Base-by-base conservation (phyloP, 1,284 basidiomycete species). In the Albatrellus sp. region DNA sequence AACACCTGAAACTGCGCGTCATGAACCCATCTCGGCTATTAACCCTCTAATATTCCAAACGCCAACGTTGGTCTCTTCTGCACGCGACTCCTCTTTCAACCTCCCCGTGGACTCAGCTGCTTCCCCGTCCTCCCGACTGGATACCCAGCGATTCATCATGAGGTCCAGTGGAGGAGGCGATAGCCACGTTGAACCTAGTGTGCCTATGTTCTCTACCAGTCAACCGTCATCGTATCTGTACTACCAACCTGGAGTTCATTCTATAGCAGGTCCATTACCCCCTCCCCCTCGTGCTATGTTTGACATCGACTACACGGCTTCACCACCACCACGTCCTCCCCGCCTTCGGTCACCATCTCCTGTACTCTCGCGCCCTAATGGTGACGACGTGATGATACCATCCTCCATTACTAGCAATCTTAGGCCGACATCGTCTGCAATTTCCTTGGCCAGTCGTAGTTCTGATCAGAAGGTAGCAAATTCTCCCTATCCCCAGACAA, bases 191-290 rank as follows among this genome's bases (percentile, higher is more conserved):
- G 24, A 7, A 7, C 7, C 24, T 7, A 24, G 24, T 24, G 24
- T 7, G 4, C 24, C 24, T 4, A 7, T 24, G 10, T 13, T 37
- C 9, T 29, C 37, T 30, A 37, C 46, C 16, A 6, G 33, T 1
- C 39, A 32, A 17, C 52, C 55, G 20, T 59, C 60, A 12, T 56
- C 70, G 3, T 81, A 74, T 58, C 59, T 78, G 43, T 62, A 70
- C 52, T 82, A 84, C 55, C 70, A 80, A 49, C 79, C 77, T 40
- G 80, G 78, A 42, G 54, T 79, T 5, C 77, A 85, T 60, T 67
- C 81, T 5, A 82, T 70, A 14, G 80, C 81, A 35, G 79, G 82
- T 1, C 80, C 83, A 36, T 66, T 82, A 50, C 81, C 82, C 34
- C 72, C 74, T 30, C 80, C 80, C 20, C 78, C 80, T 5, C 66